A percentile compares a stretch with the other conserved stretches of the same genome.
phyloP scores from a whole-genome alignment of 2,329 filamentous ascomycete genomes.

The Zymoseptoria ardabiliae region DNA sequence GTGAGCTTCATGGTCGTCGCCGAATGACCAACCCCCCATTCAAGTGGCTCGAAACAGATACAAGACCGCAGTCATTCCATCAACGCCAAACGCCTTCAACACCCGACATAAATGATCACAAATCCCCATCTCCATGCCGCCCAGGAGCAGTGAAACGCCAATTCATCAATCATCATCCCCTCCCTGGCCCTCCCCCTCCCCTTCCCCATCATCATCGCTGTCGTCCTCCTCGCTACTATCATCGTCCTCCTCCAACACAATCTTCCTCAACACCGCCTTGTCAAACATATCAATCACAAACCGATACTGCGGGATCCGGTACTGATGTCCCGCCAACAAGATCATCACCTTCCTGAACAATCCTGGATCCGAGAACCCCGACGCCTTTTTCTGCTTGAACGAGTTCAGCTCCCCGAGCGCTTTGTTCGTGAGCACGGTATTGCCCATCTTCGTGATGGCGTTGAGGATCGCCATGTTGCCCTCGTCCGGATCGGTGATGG shows the following conservation, averaged over 20 bases:
- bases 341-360: constrained; percentile 82
- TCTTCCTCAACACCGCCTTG: constrained; percentile 73
- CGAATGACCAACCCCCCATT: too few species aligned
- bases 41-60: too few species aligned
- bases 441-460: constrained; percentile 79
- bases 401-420: constrained; percentile 69
- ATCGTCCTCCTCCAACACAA: constrained; percentile 70
- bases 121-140: too few species aligned
- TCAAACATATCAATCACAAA: constrained; percentile 94
- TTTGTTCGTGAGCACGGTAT: constrained; percentile 85
- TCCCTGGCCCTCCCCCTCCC: neutral
- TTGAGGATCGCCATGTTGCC: constrained; percentile 70
- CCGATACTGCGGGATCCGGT: constrained; percentile 74
- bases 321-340: constrained; percentile 82
- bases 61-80: neutral
- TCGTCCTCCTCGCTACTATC: constrained; percentile 32
- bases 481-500: constrained; percentile 41
- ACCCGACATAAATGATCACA: neutral
- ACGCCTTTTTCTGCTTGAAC: constrained; percentile 53
- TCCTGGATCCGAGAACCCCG: constrained; percentile 65
- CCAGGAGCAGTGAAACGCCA: too few species aligned
- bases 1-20: too few species aligned
- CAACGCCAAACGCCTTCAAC: neutral
- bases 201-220: constrained; percentile 3
- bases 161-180: neutral